Evolutionary conservation across 306 rosid genomes (phyloP).

Genomic region (Senna tora): DNA sequence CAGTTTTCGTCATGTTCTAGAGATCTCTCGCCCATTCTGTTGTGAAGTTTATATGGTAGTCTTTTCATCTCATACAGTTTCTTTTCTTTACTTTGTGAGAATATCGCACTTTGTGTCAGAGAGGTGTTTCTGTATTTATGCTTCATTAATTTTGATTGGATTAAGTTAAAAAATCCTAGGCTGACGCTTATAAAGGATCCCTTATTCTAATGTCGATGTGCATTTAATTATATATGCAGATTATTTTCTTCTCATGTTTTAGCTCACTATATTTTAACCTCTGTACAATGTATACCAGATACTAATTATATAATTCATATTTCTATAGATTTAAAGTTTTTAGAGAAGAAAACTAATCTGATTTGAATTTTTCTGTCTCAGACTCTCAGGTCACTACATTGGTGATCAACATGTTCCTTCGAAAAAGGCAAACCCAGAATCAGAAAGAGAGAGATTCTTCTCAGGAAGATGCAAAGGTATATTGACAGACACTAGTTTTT

Average conservation of each 20-base stretch:
- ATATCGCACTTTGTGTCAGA: not conserved
- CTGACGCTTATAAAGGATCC: not conserved
- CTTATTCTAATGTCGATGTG: not conserved
- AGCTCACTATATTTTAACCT: not conserved
- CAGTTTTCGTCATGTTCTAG: not conserved
- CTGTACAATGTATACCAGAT: not conserved
- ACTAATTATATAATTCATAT: not conserved
- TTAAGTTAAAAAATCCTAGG: not conserved
- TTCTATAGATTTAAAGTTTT: not conserved
- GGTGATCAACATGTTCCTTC: slow-evolving; percentile 60
- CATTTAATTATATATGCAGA: not conserved
- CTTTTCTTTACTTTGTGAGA: not conserved
- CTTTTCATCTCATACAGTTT: not conserved
- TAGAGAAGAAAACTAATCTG: slow-evolving; percentile 14
- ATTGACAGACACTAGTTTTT: not conserved
- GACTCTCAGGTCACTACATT: slow-evolving; percentile 43
- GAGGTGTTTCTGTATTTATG: not conserved
- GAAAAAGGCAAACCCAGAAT: slow-evolving; percentile 56
- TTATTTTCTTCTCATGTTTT: not conserved
- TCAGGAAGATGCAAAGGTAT: slow-evolving; percentile 63
- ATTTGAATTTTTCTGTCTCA: slow-evolving; percentile 30
- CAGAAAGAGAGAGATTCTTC: slow-evolving; percentile 56
- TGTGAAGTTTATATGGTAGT: not conserved
- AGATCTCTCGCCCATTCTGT: not conserved
- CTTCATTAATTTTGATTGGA: not conserved